phyloP scores from a whole-genome alignment of 352 stramenopile genomes.

The Pythium rhizo-oryzae region DNA sequence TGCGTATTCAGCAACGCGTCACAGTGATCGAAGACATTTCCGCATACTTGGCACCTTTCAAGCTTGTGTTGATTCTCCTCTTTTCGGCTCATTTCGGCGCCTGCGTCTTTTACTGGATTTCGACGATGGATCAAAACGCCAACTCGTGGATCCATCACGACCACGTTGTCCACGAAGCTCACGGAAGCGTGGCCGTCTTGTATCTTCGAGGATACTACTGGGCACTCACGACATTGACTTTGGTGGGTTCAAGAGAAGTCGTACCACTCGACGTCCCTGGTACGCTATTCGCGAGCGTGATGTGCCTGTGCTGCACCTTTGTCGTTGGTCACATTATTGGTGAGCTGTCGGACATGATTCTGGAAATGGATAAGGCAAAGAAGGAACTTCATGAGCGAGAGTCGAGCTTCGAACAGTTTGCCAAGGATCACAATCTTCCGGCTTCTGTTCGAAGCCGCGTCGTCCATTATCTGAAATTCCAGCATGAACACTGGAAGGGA shows the following conservation, averaged over 20 bases:
- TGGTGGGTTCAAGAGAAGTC: constrained; percentile 73
- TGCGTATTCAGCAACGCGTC: constrained; percentile 70
- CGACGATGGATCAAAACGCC: constrained; percentile 54
- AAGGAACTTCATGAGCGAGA: constrained; percentile 75
- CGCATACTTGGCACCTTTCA: constrained; percentile 63
- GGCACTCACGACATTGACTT: constrained; percentile 71
- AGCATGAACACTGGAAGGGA: constrained; percentile 68
- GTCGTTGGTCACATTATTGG: constrained; percentile 80
- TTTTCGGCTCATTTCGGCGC: constrained; percentile 67
- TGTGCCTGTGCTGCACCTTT: constrained; percentile 75
- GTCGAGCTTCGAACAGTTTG: constrained; percentile 70
- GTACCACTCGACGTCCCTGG: constrained; percentile 57
- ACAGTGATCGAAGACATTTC: constrained; percentile 57
- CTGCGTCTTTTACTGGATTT: constrained; percentile 78
- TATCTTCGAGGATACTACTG: constrained; percentile 83
- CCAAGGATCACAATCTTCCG: constrained; percentile 63
- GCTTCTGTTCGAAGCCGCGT: constrained; percentile 58
- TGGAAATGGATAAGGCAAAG: constrained; percentile 74
- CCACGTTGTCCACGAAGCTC: constrained; percentile 68
- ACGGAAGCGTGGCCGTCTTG: constrained; percentile 45
- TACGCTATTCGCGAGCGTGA: constrained; percentile 64
- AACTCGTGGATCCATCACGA: constrained; percentile 77
- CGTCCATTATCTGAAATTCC: constrained; percentile 71
- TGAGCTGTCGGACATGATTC: constrained; percentile 75
- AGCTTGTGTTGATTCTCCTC: constrained; percentile 61